These are phyloP conservation scores for Saccharomyces pastorianus DNA, from an alignment of 1,139 yeast genomes.

Conservation along the genomic window DNA sequence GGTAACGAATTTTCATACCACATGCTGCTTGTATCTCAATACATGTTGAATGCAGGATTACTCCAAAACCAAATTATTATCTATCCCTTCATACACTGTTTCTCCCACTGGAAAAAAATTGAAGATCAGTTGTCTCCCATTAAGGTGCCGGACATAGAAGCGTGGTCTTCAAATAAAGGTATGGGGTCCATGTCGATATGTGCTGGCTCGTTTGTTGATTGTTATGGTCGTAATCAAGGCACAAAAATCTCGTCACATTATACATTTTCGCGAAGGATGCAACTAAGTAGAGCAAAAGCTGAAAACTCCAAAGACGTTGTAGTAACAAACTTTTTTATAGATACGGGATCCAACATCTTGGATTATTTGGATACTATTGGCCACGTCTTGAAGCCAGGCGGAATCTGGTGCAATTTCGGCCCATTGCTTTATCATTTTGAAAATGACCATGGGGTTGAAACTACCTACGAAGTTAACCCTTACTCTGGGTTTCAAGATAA, in stretches of 20 bases:
- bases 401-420: slow-evolving; percentile 77
- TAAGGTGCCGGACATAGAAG: slow-evolving; percentile 46
- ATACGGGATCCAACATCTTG: slow-evolving; percentile 66
- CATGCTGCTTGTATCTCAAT: slow-evolving; percentile 65
- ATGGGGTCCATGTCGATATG: slow-evolving; percentile 63
- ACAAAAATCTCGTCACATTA: slow-evolving; percentile 35
- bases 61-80: slow-evolving; percentile 36
- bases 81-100: slow-evolving; percentile 49
- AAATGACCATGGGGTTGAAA: slow-evolving; percentile 35
- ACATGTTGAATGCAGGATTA: slow-evolving; percentile 48
- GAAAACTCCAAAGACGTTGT: slow-evolving; percentile 43
- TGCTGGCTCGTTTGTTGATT: slow-evolving; percentile 72
- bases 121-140: slow-evolving; percentile 43
- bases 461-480: slow-evolving; percentile 10
- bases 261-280: slow-evolving; percentile 37
- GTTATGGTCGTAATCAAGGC: slow-evolving; percentile 51
- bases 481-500: slow-evolving; percentile 9
- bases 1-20: slow-evolving; percentile 83
- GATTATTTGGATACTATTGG: slow-evolving; percentile 57
- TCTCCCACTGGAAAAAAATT: slow-evolving; percentile 42
- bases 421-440: slow-evolving; percentile 86
- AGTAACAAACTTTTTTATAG: slow-evolving; percentile 69
- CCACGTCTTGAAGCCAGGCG: slow-evolving; percentile 46
- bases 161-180: slow-evolving; percentile 38
- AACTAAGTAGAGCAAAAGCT: slow-evolving; percentile 32